These are phyloP conservation scores for Lomentospora prolificans DNA, from an alignment of 2,329 filamentous ascomycete species.

Conservation along the genomic window DNA sequence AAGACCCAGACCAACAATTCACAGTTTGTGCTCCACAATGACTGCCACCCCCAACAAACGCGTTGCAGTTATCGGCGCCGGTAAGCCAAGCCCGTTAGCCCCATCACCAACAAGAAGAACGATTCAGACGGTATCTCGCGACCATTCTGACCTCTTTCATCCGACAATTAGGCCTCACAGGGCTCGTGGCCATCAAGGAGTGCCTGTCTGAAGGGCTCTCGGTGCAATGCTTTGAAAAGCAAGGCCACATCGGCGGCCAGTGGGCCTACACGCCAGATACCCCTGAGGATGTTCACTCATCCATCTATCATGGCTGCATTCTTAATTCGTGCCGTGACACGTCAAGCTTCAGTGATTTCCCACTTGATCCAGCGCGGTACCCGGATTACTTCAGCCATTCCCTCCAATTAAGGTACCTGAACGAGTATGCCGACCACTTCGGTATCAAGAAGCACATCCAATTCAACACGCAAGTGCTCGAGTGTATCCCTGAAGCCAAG, in stretches of 20 bases:
- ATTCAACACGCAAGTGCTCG: conserved; percentile 21
- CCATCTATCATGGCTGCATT: conserved; percentile 25
- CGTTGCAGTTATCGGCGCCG: conserved; percentile 17
- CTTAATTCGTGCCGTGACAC: conserved; percentile 28
- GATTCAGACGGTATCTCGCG: too few relatives aligned
- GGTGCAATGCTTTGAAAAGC: conserved; percentile 24
- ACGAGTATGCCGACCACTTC: conserved; percentile 27
- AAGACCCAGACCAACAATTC: neutral
- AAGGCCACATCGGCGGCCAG: conserved; percentile 24
- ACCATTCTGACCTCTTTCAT: neutral
- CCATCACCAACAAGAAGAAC: neutral
- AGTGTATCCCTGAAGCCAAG: conserved; percentile 18
- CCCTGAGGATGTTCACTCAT: conserved; percentile 19
- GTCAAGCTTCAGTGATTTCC: conserved; percentile 28
- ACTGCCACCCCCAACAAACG: conserved; percentile 8
- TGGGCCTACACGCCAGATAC: conserved; percentile 25
- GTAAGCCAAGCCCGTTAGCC: conserved; percentile 6
- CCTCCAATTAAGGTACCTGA: conserved; percentile 23
- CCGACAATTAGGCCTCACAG: conserved; percentile 19
- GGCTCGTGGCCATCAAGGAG: conserved; percentile 26
- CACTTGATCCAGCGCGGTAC: conserved; percentile 26
- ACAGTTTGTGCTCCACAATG: neutral
- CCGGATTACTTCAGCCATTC: conserved; percentile 25
- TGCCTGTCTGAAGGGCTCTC: conserved; percentile 25
- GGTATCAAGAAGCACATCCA: conserved; percentile 22